Base-by-base conservation (phyloP, 192 early-diverging fungal genomes). In the Backusella macrospora region DNA sequence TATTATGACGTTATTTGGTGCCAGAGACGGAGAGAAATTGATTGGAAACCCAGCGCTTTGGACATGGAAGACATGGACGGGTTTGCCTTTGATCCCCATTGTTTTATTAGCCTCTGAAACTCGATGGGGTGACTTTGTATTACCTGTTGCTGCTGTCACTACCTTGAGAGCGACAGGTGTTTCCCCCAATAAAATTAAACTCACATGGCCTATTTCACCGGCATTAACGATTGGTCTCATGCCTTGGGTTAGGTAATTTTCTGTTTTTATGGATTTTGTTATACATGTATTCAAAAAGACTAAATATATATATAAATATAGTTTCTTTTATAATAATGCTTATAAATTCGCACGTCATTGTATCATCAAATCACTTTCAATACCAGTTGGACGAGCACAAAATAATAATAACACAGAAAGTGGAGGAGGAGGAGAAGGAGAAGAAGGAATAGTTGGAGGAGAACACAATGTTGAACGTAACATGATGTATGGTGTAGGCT, bases 1-100 rank as follows among this genome's bases (percentile, higher is more conserved):
- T 10, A 85, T 91, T 46, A 74, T 92, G 63, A 87, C 89, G 21
- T 82, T 90, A 46, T 88, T 88, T 71, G 91, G 91, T 16, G 81
- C 86, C 9, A 72, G 73, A 16, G 88, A 92, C 13, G 89, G 90
- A 65, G 83, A 87, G 71, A 76, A 78, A 47, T 74, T 91, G 14
- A 74, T 92, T 52, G 83, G 86, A 5, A 80, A 81, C 16, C 76
- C 85, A 16, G 86, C 82, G 7, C 80, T 82, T 18, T 88, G 88
- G 90, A 84, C 86, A 39, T 89, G 86, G 78, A 77, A 86, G 21
- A 86, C 84, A 37, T 91, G 88, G 88, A 79, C 90, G 55, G 82
- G 83, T 59, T 66, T 86, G 75, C 80, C 77, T 6, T 40, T 74
- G 26, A 79, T 79, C 4, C 91, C 91, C 9, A 79, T 88, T 44